Conservation (phyloP, 352 stramenopile species). For the Pilasporangium apinafurcum region DNA sequence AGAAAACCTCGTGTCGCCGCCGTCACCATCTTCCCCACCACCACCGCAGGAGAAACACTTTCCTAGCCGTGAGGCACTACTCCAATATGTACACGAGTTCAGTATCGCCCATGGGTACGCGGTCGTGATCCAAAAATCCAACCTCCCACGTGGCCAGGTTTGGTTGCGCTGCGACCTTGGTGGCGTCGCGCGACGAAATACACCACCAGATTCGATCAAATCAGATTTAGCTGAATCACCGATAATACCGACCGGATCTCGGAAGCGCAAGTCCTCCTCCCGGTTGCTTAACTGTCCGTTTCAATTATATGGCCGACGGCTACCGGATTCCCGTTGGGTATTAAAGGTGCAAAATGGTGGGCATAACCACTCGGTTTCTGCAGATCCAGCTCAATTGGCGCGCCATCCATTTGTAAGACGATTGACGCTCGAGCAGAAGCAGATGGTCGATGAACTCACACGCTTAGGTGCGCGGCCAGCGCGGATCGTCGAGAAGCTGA, state of each 20-base stretch:
- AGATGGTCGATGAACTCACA: slow-evolving; percentile 28
- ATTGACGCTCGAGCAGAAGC: slow-evolving; percentile 30
- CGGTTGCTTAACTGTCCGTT: slow-evolving; percentile 33
- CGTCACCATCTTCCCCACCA: too few species aligned
- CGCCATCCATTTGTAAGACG: slow-evolving; percentile 21
- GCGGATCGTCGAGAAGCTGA: slow-evolving; percentile 30
- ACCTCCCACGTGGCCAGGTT: slow-evolving; percentile 32
- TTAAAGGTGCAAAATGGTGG: slow-evolving; percentile 21
- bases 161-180: slow-evolving; percentile 44
- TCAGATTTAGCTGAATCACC: too few species aligned
- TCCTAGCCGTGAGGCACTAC: slow-evolving; percentile 24
- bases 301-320: slow-evolving; percentile 27
- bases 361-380: slow-evolving; percentile 25
- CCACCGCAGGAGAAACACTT: slow-evolving; percentile 15
- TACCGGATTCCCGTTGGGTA: slow-evolving; percentile 17
- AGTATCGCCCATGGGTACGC: slow-evolving; percentile 30
- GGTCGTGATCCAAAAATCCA: slow-evolving; percentile 40
- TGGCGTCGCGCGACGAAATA: slow-evolving; percentile 8
- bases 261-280: slow-evolving; percentile 25
- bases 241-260: not conserved
- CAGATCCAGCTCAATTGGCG: slow-evolving; percentile 13
- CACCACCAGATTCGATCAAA: not conserved
- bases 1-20: too few species aligned
- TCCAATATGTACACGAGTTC: slow-evolving; percentile 28
- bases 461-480: slow-evolving; percentile 17